Base-by-base conservation (phyloP, 2,329 filamentous ascomycete genomes). In the Fusarium luffae region DNA sequence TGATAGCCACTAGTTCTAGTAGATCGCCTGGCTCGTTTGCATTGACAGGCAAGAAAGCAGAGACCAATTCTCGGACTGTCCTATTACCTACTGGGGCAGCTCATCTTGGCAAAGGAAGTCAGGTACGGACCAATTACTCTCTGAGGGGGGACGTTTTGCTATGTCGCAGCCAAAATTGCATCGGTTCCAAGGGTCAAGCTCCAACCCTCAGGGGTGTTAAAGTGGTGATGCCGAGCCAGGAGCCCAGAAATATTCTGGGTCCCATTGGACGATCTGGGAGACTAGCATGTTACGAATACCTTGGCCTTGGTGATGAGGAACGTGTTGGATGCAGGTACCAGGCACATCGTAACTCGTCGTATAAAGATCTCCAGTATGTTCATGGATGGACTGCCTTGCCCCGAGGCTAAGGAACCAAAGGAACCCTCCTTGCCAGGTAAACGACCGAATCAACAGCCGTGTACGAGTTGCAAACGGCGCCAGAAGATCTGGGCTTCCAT, bases 101-200 rank as follows among this genome's bases (percentile, higher is more conserved):
- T 49, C 56, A 54, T 68, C 70, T 66, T 68, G 60, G 57, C 63
- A 59, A 54, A 30, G 28, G 28, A 66, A 59, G 50, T 58, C 58
- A 48, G 55, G 54, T 41, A 34, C 56, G 43, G 62, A 21, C 48
- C 63, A 66, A 47, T 58, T 55, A 54, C 56, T 55, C 41, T 59
- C 51, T 46, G 40, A 59, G 49, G 42, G 54, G 43, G 50, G 54
- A 41, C 49, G 48, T 56, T 52, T 69, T 42, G 54, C 48, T 64
- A 51, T 70, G 70, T 75, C 63, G 58, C 70, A 73, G 57, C 47
- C 70, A 73, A 75, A 69, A 75, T 75, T 75, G 58, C 72, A 67
- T 63, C 57, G 62, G 73, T 75, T 74, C 73, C 73, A 75, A 75
- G 73, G 73, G 73, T 75, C 73, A 74, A 43, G 49, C 34, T 57